Evolutionary conservation across 805 yeast genomes (phyloP), one percentile per base, ranked within the genome.

Genomic region (Wickerhamomyces mucosus): DNA sequence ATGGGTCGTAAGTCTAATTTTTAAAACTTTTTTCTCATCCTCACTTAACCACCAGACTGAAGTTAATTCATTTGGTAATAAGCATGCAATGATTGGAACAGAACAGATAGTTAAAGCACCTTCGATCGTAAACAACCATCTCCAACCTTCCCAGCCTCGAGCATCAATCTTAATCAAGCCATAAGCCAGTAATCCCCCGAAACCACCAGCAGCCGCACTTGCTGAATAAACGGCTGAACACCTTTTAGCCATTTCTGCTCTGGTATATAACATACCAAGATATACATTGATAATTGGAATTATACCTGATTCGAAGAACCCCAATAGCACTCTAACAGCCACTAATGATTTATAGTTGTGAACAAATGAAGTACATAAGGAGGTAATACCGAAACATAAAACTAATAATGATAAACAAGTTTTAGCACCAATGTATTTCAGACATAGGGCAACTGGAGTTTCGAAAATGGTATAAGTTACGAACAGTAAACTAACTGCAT

Each of bases 161-260:
- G 65, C 67, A 27, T 56, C 46, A 39, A 67, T 58, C 21, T 52
- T 47, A 7, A 63, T 48, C 29, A 72, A 56, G 15, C 69, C 76
- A 36, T 58, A 63, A 1, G 67, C 63, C 18, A 69, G 57, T 16
- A 68, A 50, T n/a, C 79, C 78, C 31, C 75, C 74, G 47, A 73
- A 69, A 2, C 74, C 72, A 26, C 72, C 67, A 7, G 76, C 52
- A 6, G 36, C 31, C 1, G 52, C 50, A 18, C 41, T 31, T 1
- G 54, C 52, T 23, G 45, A 37, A 29, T 41, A 48, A 19, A 49
- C 44, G 3, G 34, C 38, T 3, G 54, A 45, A 12, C 66, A 54
- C 28, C 77, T 54, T 17, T 59, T 52, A 2, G 71, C 72, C 36
- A 66, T 59, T 41, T 71, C 75, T 29, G 58, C 54, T 35, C 67